Evolutionary conservation across 768 basidiomycete genomes (phyloP).

Genomic region (Phanerodontia chrysosporium): DNA sequence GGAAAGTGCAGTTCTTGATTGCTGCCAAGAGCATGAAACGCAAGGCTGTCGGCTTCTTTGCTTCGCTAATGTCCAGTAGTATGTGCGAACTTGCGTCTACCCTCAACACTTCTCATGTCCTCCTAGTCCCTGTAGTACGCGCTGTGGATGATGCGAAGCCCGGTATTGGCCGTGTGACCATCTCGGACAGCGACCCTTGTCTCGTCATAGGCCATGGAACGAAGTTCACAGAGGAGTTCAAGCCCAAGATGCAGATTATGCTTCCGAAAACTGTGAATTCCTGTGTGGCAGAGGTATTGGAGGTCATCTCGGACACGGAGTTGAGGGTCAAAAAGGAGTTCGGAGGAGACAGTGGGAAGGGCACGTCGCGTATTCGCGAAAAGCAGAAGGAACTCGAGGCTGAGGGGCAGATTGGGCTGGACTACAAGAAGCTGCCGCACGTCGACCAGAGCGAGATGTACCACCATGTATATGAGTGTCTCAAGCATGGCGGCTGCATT

Average conservation of each 20-base stretch:
- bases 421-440: conserved; percentile 81
- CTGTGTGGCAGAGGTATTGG: conserved; percentile 75
- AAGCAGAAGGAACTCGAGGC: conserved; percentile 55
- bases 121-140: conserved; percentile 83
- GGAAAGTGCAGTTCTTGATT: conserved; percentile 79
- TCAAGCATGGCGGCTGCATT: conserved; percentile 85
- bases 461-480: conserved; percentile 80
- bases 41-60: conserved; percentile 74
- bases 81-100: conserved; percentile 22
- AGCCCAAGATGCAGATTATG: conserved; percentile 80
- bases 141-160: conserved; percentile 82
- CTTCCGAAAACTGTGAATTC: conserved; percentile 79
- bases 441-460: conserved; percentile 97
- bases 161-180: conserved; percentile 64
- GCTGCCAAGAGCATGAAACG: conserved; percentile 88
- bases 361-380: conserved; percentile 62
- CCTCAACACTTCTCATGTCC: neutral
- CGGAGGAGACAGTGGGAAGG: conserved; percentile 74
- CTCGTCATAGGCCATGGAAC: conserved; percentile 75
- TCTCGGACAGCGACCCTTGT: conserved; percentile 73
- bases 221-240: conserved; percentile 65
- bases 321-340: conserved; percentile 85
- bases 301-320: conserved; percentile 86
- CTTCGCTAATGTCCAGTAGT: conserved; percentile 87
- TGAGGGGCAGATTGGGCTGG: conserved; percentile 56